Evolutionary conservation across 2,329 filamentous ascomycete species (phyloP).

Genomic region (Alternaria longipes): DNA sequence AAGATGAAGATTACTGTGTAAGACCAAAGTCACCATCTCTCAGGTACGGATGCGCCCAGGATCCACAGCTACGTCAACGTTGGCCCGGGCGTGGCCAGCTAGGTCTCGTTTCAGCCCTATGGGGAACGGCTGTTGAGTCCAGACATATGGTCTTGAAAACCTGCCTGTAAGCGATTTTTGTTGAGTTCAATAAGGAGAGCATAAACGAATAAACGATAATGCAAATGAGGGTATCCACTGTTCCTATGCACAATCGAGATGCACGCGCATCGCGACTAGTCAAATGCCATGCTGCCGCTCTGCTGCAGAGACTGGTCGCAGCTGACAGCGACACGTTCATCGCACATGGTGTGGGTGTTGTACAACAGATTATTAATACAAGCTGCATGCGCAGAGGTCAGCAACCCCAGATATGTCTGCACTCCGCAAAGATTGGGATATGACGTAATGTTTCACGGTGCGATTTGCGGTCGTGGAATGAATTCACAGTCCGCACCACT

Average conservation of each 20-base stretch:
- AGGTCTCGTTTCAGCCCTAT: slow-evolving; percentile 17
- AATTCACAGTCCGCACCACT: neutral
- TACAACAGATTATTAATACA: neutral
- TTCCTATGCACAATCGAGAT: neutral
- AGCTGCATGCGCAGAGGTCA: neutral
- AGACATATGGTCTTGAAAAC: neutral
- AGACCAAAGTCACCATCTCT: neutral
- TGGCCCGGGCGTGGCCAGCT: slow-evolving; percentile 8
- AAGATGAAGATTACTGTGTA: neutral
- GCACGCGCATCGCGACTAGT: neutral
- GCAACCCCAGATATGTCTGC: neutral
- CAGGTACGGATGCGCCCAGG: slow-evolving; percentile 9
- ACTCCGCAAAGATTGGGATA: neutral
- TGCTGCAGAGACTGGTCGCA: neutral
- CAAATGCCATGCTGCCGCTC: neutral
- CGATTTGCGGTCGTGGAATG: neutral
- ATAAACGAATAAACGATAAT: neutral
- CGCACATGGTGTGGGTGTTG: neutral
- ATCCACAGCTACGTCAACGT: slow-evolving; percentile 14
- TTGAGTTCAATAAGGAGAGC: neutral
- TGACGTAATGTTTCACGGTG: slow-evolving; percentile 6
- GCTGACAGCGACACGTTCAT: neutral
- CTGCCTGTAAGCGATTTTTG: neutral
- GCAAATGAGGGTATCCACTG: neutral
- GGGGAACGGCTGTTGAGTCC: neutral